Conservation (phyloP, 495 filamentous ascomycete species). For the Podospora anserina region DNA sequence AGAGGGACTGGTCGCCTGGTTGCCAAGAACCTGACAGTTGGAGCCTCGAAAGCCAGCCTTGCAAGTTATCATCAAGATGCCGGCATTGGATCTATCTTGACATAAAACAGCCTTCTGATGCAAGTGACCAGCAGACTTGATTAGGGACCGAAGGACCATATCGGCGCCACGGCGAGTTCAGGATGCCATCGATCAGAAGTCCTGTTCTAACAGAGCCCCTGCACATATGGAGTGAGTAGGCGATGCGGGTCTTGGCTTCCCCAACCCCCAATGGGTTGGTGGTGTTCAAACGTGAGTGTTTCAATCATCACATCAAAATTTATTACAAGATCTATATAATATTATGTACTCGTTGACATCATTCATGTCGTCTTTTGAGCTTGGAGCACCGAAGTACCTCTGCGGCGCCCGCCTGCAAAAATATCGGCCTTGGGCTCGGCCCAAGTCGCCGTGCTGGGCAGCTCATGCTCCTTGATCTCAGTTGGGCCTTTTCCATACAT, state of each 20-base stretch:
- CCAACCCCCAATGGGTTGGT: background rate
- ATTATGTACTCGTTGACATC: slow-evolving; percentile 7
- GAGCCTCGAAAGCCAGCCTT: background rate
- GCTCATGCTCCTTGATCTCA: slow-evolving; percentile 23
- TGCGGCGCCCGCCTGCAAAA: slow-evolving; percentile 30
- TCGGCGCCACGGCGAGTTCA: background rate
- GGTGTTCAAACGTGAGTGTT: background rate
- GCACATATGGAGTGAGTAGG: background rate
- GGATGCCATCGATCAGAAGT: background rate
- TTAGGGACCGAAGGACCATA: background rate
- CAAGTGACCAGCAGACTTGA: background rate
- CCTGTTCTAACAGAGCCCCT: background rate
- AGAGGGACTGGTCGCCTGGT: background rate
- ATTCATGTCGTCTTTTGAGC: slow-evolving; percentile 36
- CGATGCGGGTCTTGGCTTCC: background rate
- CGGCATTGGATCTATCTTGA: background rate
- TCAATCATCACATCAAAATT: background rate
- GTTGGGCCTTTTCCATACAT: slow-evolving; percentile 65
- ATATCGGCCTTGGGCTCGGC: slow-evolving; percentile 9
- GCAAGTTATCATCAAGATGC: background rate
- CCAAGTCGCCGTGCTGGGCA: slow-evolving; percentile 14
- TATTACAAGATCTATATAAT: slow-evolving; percentile 9
- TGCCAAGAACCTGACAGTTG: background rate
- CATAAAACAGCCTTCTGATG: background rate
- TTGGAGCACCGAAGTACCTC: slow-evolving; percentile 33